Evolutionary conservation across 805 yeast genomes (phyloP).

Genomic region (Nakazawaea ishiwadae): DNA sequence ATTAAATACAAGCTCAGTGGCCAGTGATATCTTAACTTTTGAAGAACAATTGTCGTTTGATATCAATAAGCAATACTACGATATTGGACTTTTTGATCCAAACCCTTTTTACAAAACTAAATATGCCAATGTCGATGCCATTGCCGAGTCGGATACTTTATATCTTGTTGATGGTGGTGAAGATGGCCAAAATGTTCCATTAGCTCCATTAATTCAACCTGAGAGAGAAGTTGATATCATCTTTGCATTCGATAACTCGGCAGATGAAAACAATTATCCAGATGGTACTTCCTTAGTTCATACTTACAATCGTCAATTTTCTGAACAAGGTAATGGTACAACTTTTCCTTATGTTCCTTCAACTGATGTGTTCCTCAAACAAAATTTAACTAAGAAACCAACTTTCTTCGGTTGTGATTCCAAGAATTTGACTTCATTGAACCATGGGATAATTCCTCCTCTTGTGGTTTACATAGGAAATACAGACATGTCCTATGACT

Average conservation of each 20-base stretch:
- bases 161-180: slow-evolving; percentile 40
- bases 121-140: slow-evolving; percentile 10
- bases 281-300: slow-evolving; percentile 49
- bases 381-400: slow-evolving; percentile 25
- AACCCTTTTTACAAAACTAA: slow-evolving; percentile 48
- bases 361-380: slow-evolving; percentile 19
- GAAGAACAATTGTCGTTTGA: slow-evolving; percentile 33
- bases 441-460: slow-evolving; percentile 37
- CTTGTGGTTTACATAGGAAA: slow-evolving; percentile 50
- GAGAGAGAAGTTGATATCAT: slow-evolving; percentile 34
- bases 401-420: slow-evolving; percentile 40
- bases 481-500: slow-evolving; percentile 30
- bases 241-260: slow-evolving; percentile 40
- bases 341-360: slow-evolving; percentile 35
- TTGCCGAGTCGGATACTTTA: slow-evolving; percentile 19
- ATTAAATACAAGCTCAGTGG: slow-evolving; percentile 35
- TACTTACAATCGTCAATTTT: slow-evolving; percentile 28
- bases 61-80: slow-evolving; percentile 18
- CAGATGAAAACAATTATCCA: slow-evolving; percentile 52
- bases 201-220: slow-evolving; percentile 34
- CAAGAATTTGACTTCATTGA: slow-evolving; percentile 5
- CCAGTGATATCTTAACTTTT: slow-evolving; percentile 22
- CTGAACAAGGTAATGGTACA: neutral
- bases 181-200: slow-evolving; percentile 43
- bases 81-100: slow-evolving; percentile 56